Evolutionary conservation across 352 stramenopile species (phyloP).

Genomic region (Lagenidium giganteum): DNA sequence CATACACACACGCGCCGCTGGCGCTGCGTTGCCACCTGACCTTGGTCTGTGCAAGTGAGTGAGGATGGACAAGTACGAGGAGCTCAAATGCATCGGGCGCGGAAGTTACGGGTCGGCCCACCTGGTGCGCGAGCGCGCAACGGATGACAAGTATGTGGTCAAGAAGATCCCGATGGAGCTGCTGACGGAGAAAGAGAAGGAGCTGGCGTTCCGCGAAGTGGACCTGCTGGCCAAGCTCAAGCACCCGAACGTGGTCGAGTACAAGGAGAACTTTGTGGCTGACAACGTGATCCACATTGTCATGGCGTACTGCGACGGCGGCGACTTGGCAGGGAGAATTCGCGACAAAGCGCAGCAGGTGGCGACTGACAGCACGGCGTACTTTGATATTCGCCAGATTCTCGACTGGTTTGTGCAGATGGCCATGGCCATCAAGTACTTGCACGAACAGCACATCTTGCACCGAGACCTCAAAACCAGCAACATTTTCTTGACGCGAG

Average conservation of each 20-base stretch:
- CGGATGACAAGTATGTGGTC: conserved; percentile 54
- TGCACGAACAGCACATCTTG: conserved; percentile 88
- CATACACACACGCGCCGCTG: too few species aligned
- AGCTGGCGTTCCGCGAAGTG: conserved; percentile 80
- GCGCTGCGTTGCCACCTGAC: too few species aligned
- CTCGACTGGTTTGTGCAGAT: conserved; percentile 93
- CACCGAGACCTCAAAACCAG: conserved; percentile 94
- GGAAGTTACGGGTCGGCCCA: conserved; percentile 76
- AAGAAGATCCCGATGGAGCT: conserved; percentile 88
- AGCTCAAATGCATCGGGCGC: conserved; percentile 69
- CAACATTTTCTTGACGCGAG: conserved; percentile 88
- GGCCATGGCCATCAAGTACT: conserved; percentile 91
- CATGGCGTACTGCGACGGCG: conserved; percentile 95
- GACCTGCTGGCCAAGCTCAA: conserved; percentile 88
- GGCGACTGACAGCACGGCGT: conserved; percentile 26
- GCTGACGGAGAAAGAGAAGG: conserved; percentile 68
- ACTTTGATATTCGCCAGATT: conserved; percentile 59
- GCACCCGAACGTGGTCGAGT: conserved; percentile 94
- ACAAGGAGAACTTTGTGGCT: conserved; percentile 88
- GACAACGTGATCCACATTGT: conserved; percentile 89
- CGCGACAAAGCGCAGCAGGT: conserved; percentile 35
- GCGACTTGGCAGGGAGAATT: conserved; percentile 69
- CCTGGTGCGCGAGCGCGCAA: conserved; percentile 39
- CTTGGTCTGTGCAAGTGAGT: too few species aligned
- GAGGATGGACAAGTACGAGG: conserved; percentile 82